These are phyloP conservation scores for Ceratocystis harringtonii DNA, from an alignment of 2,329 filamentous ascomycete species.

Conservation along the genomic window DNA sequence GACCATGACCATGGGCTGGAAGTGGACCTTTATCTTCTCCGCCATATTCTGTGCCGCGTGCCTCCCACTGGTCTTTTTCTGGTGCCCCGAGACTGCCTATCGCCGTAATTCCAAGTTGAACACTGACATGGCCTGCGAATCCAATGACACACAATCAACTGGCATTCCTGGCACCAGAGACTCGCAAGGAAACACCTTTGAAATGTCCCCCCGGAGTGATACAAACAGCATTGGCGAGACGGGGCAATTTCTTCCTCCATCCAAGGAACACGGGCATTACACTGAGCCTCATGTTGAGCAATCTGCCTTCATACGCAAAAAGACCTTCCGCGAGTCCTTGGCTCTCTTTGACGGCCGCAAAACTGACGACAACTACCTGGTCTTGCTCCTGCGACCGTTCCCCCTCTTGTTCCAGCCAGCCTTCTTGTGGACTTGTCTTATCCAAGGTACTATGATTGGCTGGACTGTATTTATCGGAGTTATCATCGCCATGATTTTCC, in stretches of 20 bases:
- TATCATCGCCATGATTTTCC: slow-evolving; percentile 66
- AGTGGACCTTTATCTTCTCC: slow-evolving; percentile 79
- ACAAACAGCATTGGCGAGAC: background rate
- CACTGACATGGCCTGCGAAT: slow-evolving; percentile 43
- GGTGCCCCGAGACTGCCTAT: slow-evolving; percentile 76
- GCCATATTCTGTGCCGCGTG: slow-evolving; percentile 64
- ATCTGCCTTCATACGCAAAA: slow-evolving; percentile 28
- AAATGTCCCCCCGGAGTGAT: slow-evolving; percentile 2
- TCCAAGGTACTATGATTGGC: slow-evolving; percentile 80
- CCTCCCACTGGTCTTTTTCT: slow-evolving; percentile 57
- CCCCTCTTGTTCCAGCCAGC: slow-evolving; percentile 73
- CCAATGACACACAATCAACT: slow-evolving; percentile 14
- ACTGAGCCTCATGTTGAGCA: background rate
- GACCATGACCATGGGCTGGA: slow-evolving; percentile 59
- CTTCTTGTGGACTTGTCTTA: slow-evolving; percentile 63
- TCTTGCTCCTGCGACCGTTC: slow-evolving; percentile 55
- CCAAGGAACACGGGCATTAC: background rate
- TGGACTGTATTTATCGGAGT: slow-evolving; percentile 92
- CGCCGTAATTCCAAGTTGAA: slow-evolving; percentile 45
- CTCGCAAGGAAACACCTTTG: background rate
- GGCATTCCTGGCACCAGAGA: background rate
- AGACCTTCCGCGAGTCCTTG: slow-evolving; percentile 46
- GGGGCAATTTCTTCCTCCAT: background rate
- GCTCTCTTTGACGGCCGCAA: slow-evolving; percentile 68
- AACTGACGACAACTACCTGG: slow-evolving; percentile 57